Base-by-base conservation (phyloP, 495 filamentous ascomycete species). In the Penicillium roqueforti region DNA sequence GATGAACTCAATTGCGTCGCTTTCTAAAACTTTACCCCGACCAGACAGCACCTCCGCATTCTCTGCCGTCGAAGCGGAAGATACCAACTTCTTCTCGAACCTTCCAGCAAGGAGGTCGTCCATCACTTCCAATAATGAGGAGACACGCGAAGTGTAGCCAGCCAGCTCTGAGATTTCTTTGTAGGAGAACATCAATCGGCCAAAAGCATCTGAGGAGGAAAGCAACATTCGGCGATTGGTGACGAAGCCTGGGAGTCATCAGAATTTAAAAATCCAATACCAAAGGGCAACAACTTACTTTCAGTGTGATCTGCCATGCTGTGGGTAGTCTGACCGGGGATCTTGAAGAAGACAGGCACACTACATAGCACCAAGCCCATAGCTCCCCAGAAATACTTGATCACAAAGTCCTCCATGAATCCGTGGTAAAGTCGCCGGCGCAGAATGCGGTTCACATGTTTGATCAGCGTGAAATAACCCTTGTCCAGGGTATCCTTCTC, bases 361-460 rank as follows among this genome's bases (percentile, higher is more conserved):
- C 91, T 92, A 75, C 95, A 97, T n/a, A 98, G 84, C 56, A 95
- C 71, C 60, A 97, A 79, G 6, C 93, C 93, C 42, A 98, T 60
- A 4, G 93, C 93, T 47, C 95, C 95, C 93, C 93, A 98, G 75
- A 96, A 93, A 64, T 98, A 98, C 72, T 98, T 98, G 62, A 97
- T 92, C 13, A 97, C 88, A 72, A 96, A 98, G 67, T 98, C 93
- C 66, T 98, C 95, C 93, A 97, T 97, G 56, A 98, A 85, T 11
- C 91, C 91, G 63, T 98, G 91, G 66, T 96, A 97, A 59, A 98
- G 85, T 25, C 93, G 80, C 53, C 89, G 76, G 31, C 91, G 79
- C 37, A 98, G 72, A 59, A 97, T 95, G 62, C 93, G 91, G 66
- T 98, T 98, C 65, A 97, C 92, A 72, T 97, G 95, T 69, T 96